Percentiles rank a stretch among this genome's conserved stretches.
Conservation (phyloP, 495 filamentous ascomycete genomes). For the Hyaloscypha variabilis region DNA sequence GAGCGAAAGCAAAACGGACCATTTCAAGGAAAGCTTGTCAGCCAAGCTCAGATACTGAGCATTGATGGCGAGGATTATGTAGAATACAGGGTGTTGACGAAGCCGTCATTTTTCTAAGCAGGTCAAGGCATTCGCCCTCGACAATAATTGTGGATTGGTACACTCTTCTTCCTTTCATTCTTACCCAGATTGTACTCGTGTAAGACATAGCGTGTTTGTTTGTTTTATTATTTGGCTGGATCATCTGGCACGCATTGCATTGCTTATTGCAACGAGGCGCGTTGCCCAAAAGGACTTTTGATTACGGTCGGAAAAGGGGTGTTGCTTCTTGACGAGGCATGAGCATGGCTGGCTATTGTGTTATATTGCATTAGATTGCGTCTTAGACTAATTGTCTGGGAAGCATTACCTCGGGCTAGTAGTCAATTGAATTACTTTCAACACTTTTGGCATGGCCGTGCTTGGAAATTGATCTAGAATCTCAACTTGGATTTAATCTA, state of each 20-base stretch:
- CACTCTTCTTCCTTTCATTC: not conserved
- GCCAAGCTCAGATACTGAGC: constrained; percentile 50
- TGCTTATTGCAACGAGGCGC: not conserved
- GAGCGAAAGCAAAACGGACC: constrained; percentile 54
- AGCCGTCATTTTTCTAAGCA: constrained; percentile 47
- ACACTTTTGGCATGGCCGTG: not conserved
- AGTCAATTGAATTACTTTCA: not conserved
- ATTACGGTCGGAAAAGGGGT: not conserved
- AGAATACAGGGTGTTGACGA: constrained; percentile 57
- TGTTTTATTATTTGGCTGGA: not conserved
- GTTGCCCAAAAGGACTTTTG: not conserved
- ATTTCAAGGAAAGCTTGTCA: constrained; percentile 54
- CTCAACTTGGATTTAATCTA: too few species aligned
- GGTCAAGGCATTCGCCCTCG: not conserved
- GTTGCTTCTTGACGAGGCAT: not conserved
- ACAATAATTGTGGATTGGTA: not conserved
- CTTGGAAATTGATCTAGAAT: not conserved
- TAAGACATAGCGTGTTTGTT: not conserved
- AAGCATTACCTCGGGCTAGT: not conserved
- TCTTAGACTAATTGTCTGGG: not conserved
- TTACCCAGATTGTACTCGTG: not conserved
- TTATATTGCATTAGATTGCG: not conserved
- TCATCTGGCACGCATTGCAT: not conserved
- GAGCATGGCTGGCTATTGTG: not conserved
- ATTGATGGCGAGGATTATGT: constrained; percentile 63